phyloP scores from a whole-genome alignment of 164 flowering plant species.

The Stephania yunnanensis region DNA sequence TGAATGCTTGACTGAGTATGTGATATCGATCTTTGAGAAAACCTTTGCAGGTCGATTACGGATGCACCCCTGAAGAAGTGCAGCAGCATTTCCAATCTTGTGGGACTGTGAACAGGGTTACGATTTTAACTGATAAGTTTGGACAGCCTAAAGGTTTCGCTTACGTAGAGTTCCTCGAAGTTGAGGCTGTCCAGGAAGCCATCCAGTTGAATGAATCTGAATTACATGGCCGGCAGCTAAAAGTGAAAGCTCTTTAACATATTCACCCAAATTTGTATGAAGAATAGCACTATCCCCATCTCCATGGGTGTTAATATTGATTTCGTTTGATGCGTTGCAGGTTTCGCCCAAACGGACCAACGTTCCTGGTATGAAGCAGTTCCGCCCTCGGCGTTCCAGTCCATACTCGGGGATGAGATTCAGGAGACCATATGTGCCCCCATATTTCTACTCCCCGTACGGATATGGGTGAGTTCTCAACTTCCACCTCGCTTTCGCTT shows the following conservation, averaged over 20 bases:
- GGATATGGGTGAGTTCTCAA: conserved; percentile 52
- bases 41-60: conserved; percentile 52
- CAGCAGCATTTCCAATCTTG: conserved; percentile 76
- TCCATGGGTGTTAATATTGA: too few relatives aligned
- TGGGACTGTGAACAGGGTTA: conserved; percentile 68
- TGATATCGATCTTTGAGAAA: background rate
- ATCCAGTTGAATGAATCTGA: conserved; percentile 56
- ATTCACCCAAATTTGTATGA: background rate
- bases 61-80: conserved; percentile 71
- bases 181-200: conserved; percentile 68
- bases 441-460: conserved; percentile 46
- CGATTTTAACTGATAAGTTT: conserved; percentile 50
- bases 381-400: conserved; percentile 35
- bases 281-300: too few relatives aligned
- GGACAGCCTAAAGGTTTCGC: conserved; percentile 76
- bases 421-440: conserved; percentile 41
- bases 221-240: conserved; percentile 65
- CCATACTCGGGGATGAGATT: conserved; percentile 34
- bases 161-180: conserved; percentile 63
- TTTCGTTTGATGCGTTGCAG: conserved; percentile 21
- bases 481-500: background rate
- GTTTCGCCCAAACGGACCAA: conserved; percentile 56
- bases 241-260: conserved; percentile 23
- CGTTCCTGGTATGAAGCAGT: conserved; percentile 68
- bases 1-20: background rate